These are phyloP conservation scores for Yamadazyma phyllophila DNA, from an alignment of 805 yeast species.

Conservation along the genomic window DNA sequence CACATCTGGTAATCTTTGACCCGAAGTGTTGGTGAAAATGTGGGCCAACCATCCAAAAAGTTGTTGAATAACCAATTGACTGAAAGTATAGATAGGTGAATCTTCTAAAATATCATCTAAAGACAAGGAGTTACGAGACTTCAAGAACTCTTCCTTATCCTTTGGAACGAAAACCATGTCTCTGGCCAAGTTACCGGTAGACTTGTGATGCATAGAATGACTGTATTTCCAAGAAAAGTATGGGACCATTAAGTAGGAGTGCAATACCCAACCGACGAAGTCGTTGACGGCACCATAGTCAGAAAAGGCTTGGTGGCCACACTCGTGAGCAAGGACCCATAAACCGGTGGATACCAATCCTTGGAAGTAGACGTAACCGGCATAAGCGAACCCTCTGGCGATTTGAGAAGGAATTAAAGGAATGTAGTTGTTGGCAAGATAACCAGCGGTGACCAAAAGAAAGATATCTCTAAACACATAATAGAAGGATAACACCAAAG, in stretches of 20 bases:
- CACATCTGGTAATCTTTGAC: conserved; percentile 55
- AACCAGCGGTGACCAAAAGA: conserved; percentile 45
- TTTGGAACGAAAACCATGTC: conserved; percentile 86
- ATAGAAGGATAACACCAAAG: conserved; percentile 50
- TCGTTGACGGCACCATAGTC: conserved; percentile 73
- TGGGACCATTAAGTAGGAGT: conserved; percentile 76
- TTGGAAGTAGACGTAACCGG: conserved; percentile 11
- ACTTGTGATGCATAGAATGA: conserved; percentile 87
- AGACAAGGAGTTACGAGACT: conserved; percentile 31
- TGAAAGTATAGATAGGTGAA: conserved; percentile 66
- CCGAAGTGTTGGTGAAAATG: conserved; percentile 62
- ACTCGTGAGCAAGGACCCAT: conserved; percentile 88
- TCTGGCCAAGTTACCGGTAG: conserved; percentile 77
- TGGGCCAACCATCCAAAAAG: conserved; percentile 74
- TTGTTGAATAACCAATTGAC: conserved; percentile 61
- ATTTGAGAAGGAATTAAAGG: conserved; percentile 44
- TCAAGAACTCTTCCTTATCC: conserved; percentile 56
- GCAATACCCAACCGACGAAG: conserved; percentile 78
- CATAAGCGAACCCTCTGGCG: conserved; percentile 45
- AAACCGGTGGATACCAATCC: conserved; percentile 46
- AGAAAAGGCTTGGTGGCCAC: conserved; percentile 86
- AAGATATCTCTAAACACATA: conserved; percentile 68
- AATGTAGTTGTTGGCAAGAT: conserved; percentile 52
- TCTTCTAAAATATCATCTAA: conserved; percentile 65
- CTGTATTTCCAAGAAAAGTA: conserved; percentile 84